These are phyloP conservation scores for Candida michaelii DNA, from an alignment of 805 yeast species.

Conservation along the genomic window DNA sequence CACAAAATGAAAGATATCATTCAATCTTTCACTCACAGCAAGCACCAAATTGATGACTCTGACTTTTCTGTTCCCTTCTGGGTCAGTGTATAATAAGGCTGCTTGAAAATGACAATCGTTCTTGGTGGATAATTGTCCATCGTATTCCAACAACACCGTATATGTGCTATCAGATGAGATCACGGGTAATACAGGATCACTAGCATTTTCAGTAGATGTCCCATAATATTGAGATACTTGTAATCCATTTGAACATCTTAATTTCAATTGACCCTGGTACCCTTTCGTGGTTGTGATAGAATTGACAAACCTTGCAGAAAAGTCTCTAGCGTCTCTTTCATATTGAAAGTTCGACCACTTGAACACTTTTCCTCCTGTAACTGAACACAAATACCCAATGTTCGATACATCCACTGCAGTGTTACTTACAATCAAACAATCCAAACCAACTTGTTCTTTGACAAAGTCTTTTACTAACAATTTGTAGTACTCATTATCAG, in stretches of 20 bases:
- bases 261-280: conserved; percentile 77
- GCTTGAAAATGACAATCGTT: conserved; percentile 88
- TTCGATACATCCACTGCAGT: conserved; percentile 72
- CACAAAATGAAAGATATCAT: conserved; percentile 73
- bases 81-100: conserved; percentile 81
- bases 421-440: conserved; percentile 67
- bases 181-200: conserved; percentile 73
- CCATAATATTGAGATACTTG: conserved; percentile 79
- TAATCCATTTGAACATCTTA: conserved; percentile 85
- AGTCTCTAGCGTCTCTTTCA: conserved; percentile 66
- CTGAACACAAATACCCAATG: conserved; percentile 61
- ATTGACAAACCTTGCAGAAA: conserved; percentile 59
- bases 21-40: conserved; percentile 72
- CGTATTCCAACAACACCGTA: conserved; percentile 73
- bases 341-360: conserved; percentile 67
- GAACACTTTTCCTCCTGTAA: conserved; percentile 70
- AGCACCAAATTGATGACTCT: conserved; percentile 84
- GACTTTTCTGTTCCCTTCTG: conserved; percentile 74
- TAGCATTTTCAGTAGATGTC: conserved; percentile 28
- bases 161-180: conserved; percentile 62
- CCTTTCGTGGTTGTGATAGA: conserved; percentile 57
- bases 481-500: conserved; percentile 62
- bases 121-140: conserved; percentile 67
- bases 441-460: conserved; percentile 66
- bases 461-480: conserved; percentile 58